A percentile compares a stretch with the other conserved stretches of the same genome.
Evolutionary conservation across 306 rosid genomes (phyloP).

Genomic region (Malus fusca): DNA sequence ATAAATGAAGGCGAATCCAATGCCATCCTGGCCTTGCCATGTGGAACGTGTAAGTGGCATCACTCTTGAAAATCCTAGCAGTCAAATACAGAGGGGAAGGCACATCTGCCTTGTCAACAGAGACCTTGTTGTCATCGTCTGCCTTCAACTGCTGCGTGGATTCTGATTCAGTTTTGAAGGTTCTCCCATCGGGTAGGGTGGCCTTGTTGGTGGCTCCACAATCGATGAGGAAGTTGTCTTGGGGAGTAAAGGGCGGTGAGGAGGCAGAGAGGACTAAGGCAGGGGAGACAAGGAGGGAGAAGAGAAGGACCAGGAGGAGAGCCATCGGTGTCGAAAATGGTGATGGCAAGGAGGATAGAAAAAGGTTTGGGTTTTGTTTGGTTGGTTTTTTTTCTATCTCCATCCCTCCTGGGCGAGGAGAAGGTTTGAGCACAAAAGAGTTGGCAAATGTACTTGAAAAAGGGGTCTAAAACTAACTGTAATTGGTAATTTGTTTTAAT

Average conservation of each 20-base stretch:
- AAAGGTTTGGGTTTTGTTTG: neutral
- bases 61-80: constrained; percentile 40
- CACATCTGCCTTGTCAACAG: constrained; percentile 11
- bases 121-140: constrained; percentile 42
- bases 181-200: constrained; percentile 60
- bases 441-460: constrained; percentile 9
- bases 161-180: constrained; percentile 62
- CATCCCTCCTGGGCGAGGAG: constrained; percentile 64
- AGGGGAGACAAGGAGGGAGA: constrained; percentile 14
- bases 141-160: constrained; percentile 41
- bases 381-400: constrained; percentile 24
- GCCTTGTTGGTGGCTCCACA: constrained; percentile 51
- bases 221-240: constrained; percentile 63
- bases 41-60: constrained; percentile 22
- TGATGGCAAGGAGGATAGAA: constrained; percentile 42
- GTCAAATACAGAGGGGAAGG: constrained; percentile 39
- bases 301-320: constrained; percentile 54
- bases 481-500: neutral
- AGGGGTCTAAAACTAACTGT: neutral
- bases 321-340: constrained; percentile 35
- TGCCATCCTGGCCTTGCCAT: constrained; percentile 30
- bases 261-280: neutral
- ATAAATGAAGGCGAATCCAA: constrained; percentile 28
- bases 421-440: constrained; percentile 37
- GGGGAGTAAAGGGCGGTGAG: constrained; percentile 38